Evolutionary conservation across 2,329 filamentous ascomycete species (phyloP), one percentile per base, ranked within the genome.

Genomic region (Colletotrichum destructivum): DNA sequence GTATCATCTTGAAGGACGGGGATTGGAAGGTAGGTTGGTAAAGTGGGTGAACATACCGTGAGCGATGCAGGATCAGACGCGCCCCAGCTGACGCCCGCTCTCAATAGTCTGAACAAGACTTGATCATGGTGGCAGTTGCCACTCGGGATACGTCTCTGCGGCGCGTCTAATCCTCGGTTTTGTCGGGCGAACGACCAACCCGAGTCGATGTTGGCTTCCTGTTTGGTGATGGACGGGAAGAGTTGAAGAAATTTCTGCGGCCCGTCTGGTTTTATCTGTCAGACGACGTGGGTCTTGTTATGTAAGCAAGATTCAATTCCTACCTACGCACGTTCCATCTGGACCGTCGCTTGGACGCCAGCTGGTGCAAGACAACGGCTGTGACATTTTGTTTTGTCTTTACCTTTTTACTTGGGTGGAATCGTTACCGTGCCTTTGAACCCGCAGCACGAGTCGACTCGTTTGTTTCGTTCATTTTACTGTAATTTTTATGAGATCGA

Each of bases 1-100:
- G 46, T 57, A 40, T 69, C 66, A 69, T 69, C 66, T 57, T 69
- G 26, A 65, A 62, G 66, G 62, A 64, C 52, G 35, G 52, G 9
- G 42, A n/a, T 9, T 5, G 2, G 15, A 3, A 26, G 35, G 26
- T 1, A 35, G n/a, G 23, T 23, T 40, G 23, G 15, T n/a, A 49
- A 64, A 46, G 7, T 15, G n/a, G 9, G 9, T 44, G 11, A 40
- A 59, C 66, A 35, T 69, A 69, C 66, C 52, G 52, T 54, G 7
- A 23, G 21, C 16, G 61, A 2, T 52, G 35, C 40, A 0, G 66
- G 61, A 65, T 38, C 61, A 65, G 54, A 31, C 46, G 5, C 18
- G 35, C 15, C 42, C 23, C 2, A 15, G 38, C 47, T 54, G 38
- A 55, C 38, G 23, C 38, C 55, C 35, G 35, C 35, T 46, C 18